These are phyloP conservation scores for Boletellus ananiceps DNA, from an alignment of 768 basidiomycete genomes.

Conservation along the genomic window DNA sequence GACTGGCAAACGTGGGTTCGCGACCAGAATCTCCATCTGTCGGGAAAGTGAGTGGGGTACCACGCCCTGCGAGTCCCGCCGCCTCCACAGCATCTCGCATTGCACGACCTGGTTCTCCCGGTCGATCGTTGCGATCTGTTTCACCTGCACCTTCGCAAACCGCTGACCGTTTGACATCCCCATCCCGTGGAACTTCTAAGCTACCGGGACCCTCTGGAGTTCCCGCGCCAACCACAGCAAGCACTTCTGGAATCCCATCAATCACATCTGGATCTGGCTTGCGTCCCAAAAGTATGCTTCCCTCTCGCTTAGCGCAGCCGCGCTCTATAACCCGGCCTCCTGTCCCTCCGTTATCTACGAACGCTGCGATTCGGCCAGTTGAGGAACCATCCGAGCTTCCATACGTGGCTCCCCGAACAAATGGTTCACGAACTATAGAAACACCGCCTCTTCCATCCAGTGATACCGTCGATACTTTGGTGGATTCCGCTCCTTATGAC, in stretches of 20 bases:
- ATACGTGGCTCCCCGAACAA: constrained; percentile 15
- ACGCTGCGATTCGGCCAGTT: constrained; percentile 14
- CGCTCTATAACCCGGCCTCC: constrained; percentile 40
- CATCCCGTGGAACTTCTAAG: constrained; percentile 39
- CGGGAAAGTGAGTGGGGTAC: constrained; percentile 40
- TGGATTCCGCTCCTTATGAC: constrained; percentile 29
- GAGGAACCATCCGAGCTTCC: constrained; percentile 32
- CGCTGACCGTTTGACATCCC: constrained; percentile 46
- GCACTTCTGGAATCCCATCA: constrained; percentile 27
- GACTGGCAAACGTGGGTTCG: constrained; percentile 41
- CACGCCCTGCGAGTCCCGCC: constrained; percentile 48
- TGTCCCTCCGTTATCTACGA: constrained; percentile 19
- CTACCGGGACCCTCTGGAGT: constrained; percentile 33
- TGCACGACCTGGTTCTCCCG: constrained; percentile 42
- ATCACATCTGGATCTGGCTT: constrained; percentile 36
- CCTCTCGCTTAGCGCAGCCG: constrained; percentile 70
- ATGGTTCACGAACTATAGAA: constrained; percentile 14
- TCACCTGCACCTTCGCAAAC: constrained; percentile 37
- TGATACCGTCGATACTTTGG: constrained; percentile 31
- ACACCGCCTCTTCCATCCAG: constrained; percentile 18
- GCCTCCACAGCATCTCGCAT: constrained; percentile 36
- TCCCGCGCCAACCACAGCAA: constrained; percentile 7
- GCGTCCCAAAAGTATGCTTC: constrained; percentile 65
- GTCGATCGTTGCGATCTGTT: constrained; percentile 29
- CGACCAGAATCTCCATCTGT: constrained; percentile 50